A percentile compares a stretch with the other conserved stretches of the same genome.
Evolutionary conservation across 805 yeast species (phyloP).

Genomic region (Saturnispora diversa): DNA sequence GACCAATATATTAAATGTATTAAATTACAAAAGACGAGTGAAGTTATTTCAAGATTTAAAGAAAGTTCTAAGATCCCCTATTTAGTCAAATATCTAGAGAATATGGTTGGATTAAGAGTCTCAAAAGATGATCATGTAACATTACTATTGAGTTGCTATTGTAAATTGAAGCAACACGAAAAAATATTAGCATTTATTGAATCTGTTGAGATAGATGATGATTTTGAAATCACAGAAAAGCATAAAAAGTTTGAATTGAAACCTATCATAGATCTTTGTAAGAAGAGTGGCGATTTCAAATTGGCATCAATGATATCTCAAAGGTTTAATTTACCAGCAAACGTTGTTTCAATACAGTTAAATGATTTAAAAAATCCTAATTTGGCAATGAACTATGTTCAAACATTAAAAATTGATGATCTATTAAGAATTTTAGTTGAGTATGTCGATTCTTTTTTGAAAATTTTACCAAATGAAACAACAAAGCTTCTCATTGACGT

Average conservation of each 20-base stretch:
- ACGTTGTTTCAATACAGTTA: constrained; percentile 68
- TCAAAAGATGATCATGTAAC: constrained; percentile 81
- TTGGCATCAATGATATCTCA: constrained; percentile 66
- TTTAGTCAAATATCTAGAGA: constrained; percentile 56
- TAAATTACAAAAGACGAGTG: constrained; percentile 53
- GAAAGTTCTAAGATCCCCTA: constrained; percentile 65
- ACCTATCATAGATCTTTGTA: constrained; percentile 57
- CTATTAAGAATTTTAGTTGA: constrained; percentile 54
- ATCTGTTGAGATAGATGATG: constrained; percentile 27
- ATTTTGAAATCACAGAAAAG: constrained; percentile 30
- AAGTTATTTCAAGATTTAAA: constrained; percentile 68
- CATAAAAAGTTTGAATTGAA: constrained; percentile 54
- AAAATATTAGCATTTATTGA: constrained; percentile 52
- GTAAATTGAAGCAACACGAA: constrained; percentile 58
- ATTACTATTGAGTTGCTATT: constrained; percentile 65
- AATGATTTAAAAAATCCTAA: constrained; percentile 54
- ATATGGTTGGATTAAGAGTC: constrained; percentile 43
- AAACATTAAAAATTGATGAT: constrained; percentile 66
- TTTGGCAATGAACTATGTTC: constrained; percentile 56
- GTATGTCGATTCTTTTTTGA: constrained; percentile 53
- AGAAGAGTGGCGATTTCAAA: constrained; percentile 58
- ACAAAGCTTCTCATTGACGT: constrained; percentile 76
- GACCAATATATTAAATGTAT: constrained; percentile 54
- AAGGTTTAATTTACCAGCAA: constrained; percentile 62
- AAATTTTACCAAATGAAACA: constrained; percentile 66